Evolutionary conservation across 1,139 yeast genomes (phyloP), one percentile per base, ranked within the genome.

Genomic region (Pichia sp.): DNA sequence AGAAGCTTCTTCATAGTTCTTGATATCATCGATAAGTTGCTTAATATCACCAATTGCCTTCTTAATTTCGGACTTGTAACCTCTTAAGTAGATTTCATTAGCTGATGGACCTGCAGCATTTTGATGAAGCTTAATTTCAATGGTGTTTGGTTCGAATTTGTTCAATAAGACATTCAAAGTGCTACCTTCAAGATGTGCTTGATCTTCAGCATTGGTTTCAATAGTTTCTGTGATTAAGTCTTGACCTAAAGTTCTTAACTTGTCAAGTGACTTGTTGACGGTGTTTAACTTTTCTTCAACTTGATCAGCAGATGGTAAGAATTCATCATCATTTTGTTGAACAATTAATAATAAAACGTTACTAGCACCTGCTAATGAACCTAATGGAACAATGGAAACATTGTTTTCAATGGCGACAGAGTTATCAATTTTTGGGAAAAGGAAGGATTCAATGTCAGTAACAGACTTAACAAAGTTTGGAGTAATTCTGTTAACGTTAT

Each of bases 381-480:
- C 77, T 49, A 77, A 67, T 47, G 86, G 78, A 46, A 88, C 77
- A 52, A 79, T 78, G 28, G 74, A 71, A 44, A 83, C 82, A 44
- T 75, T 69, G 46, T 73, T 69, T 43, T 73, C 70, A 46, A 73
- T 70, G 43, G 83, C 78, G 45, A 78, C 70, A 4, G 70, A 62
- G 51, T 68, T 69, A 44, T 75, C 73, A 21, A 81, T 76, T 57
- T 76, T 77, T 39, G 70, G 68, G 53, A 79, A 71, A 53, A 90
- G 79, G 62, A 86, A 84, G 14, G 78, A 71, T 60, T 87, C 90
- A 56, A 93, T 76, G 58, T 87, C 96, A 18, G 70, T 66, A 45
- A 89, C 69, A 10, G 71, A 71, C 55, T 72, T 69, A 38, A 87
- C 76, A 49, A 79, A 79, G 43, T 77, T 75, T 38, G 97, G 96